Evolutionary conservation across 1,284 basidiomycete species (phyloP).

Genomic region (Boletus smithii): DNA sequence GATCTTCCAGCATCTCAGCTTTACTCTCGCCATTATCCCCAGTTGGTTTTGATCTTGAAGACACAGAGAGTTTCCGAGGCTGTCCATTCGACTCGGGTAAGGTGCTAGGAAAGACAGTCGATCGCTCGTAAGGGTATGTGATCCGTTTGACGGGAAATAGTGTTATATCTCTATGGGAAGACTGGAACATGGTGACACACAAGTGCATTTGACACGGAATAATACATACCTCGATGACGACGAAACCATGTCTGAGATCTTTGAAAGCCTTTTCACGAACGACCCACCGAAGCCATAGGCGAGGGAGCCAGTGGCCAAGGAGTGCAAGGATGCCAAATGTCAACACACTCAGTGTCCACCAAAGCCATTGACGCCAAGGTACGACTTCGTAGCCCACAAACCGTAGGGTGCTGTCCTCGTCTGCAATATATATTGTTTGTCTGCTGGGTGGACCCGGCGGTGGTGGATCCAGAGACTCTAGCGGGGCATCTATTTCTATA

Average conservation of each 20-base stretch:
- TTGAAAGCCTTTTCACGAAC: slow-evolving; percentile 83
- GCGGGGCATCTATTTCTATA: slow-evolving; percentile 69
- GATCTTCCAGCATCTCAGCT: slow-evolving; percentile 42
- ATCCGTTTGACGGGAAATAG: slow-evolving; percentile 69
- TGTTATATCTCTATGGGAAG: slow-evolving; percentile 77
- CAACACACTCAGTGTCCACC: slow-evolving; percentile 70
- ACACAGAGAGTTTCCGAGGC: slow-evolving; percentile 24
- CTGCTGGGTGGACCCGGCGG: slow-evolving; percentile 75
- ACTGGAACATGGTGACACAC: slow-evolving; percentile 42
- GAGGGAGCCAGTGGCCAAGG: slow-evolving; percentile 92
- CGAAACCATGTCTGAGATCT: slow-evolving; percentile 64
- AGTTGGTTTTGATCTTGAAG: slow-evolving; percentile 23
- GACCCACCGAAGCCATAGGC: slow-evolving; percentile 86
- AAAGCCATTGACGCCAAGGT: slow-evolving; percentile 61
- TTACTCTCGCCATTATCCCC: slow-evolving; percentile 30
- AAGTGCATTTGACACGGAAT: background rate
- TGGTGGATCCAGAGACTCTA: slow-evolving; percentile 59
- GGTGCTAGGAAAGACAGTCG: slow-evolving; percentile 66
- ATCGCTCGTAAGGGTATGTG: slow-evolving; percentile 72
- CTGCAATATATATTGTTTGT: slow-evolving; percentile 85
- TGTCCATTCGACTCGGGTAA: slow-evolving; percentile 22
- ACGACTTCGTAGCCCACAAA: slow-evolving; percentile 87
- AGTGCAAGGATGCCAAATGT: slow-evolving; percentile 79
- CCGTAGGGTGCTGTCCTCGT: slow-evolving; percentile 89
- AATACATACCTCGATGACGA: slow-evolving; percentile 83